Percentiles rank a stretch among this genome's conserved stretches.
Evolutionary conservation across 495 filamentous ascomycete species (phyloP).

Genomic region (Talaromyces wortmannii): DNA sequence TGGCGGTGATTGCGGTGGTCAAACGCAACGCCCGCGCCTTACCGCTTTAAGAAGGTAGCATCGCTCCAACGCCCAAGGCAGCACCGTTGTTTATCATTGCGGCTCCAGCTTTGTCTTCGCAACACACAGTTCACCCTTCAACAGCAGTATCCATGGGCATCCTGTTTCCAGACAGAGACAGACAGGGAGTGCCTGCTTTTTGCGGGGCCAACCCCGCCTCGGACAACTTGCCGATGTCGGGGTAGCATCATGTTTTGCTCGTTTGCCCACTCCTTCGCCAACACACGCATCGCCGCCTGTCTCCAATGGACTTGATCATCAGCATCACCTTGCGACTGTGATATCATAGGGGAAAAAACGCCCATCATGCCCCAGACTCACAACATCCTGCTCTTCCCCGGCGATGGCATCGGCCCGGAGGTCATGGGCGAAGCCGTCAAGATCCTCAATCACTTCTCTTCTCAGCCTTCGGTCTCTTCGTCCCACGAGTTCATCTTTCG

Average conservation of each 20-base stretch:
- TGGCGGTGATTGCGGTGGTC: background rate
- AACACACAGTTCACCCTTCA: too few relatives aligned
- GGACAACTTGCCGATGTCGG: too few relatives aligned
- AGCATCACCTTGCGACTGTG: background rate
- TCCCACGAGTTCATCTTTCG: slow-evolving; percentile 31
- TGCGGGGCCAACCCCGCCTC: too few relatives aligned
- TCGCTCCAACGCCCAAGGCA: background rate
- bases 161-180: too few relatives aligned
- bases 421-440: slow-evolving; percentile 46
- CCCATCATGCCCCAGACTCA: slow-evolving; percentile 13
- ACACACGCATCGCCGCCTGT: too few relatives aligned
- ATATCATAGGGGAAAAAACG: background rate
- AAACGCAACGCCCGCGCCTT: background rate
- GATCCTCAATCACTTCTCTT: slow-evolving; percentile 40
- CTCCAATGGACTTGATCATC: too few relatives aligned
- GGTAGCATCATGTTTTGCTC: too few relatives aligned
- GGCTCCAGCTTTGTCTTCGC: too few relatives aligned
- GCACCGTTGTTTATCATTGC: too few relatives aligned
- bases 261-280: too few relatives aligned
- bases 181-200: too few relatives aligned
- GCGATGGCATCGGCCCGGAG: slow-evolving; percentile 50
- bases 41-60: slow-evolving; percentile 1
- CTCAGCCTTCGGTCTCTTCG: slow-evolving; percentile 1
- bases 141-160: too few relatives aligned
- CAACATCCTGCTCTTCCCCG: slow-evolving; percentile 46